Evolutionary conservation across 306 rosid species (phyloP).

Genomic region (Vigna hirtella): DNA sequence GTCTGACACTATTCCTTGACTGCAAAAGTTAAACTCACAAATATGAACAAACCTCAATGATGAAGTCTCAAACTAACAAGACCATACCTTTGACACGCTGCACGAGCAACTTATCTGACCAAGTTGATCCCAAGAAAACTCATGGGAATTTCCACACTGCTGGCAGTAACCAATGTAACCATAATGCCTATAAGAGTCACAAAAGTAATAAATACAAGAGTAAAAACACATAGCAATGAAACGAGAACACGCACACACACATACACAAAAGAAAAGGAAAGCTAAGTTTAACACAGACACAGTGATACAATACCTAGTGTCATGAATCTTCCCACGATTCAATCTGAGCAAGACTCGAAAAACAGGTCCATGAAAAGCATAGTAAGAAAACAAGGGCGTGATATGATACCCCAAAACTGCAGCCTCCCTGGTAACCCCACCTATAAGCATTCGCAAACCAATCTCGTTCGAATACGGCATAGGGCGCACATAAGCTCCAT

Average conservation of each 20-base stretch:
- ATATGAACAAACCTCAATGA: slow-evolving; percentile 22
- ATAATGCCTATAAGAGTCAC: slow-evolving; percentile 59
- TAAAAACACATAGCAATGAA: not conserved
- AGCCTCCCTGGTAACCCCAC: slow-evolving; percentile 92
- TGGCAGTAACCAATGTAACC: slow-evolving; percentile 78
- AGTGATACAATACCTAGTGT: slow-evolving; percentile 58
- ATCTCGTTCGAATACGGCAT: slow-evolving; percentile 90
- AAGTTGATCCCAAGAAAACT: slow-evolving; percentile 77
- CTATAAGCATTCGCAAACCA: slow-evolving; percentile 95
- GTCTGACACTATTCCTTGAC: not conserved
- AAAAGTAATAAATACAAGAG: slow-evolving; percentile 20
- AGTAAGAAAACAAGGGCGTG: slow-evolving; percentile 81
- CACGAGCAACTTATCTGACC: slow-evolving; percentile 82
- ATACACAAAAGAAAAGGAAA: not conserved
- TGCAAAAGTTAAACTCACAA: not conserved
- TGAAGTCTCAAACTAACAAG: slow-evolving; percentile 25
- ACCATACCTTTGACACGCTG: slow-evolving; percentile 62
- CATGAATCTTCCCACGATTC: slow-evolving; percentile 74
- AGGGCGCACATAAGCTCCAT: slow-evolving; percentile 90
- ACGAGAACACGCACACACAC: not conserved
- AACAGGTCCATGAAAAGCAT: slow-evolving; percentile 90
- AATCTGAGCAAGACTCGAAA: slow-evolving; percentile 84
- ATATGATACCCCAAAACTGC: slow-evolving; percentile 77
- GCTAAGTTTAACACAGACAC: not conserved
- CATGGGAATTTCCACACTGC: slow-evolving; percentile 79